These are phyloP conservation scores for Globisporangium solare DNA, from an alignment of 352 stramenopile species.

Conservation along the genomic window DNA sequence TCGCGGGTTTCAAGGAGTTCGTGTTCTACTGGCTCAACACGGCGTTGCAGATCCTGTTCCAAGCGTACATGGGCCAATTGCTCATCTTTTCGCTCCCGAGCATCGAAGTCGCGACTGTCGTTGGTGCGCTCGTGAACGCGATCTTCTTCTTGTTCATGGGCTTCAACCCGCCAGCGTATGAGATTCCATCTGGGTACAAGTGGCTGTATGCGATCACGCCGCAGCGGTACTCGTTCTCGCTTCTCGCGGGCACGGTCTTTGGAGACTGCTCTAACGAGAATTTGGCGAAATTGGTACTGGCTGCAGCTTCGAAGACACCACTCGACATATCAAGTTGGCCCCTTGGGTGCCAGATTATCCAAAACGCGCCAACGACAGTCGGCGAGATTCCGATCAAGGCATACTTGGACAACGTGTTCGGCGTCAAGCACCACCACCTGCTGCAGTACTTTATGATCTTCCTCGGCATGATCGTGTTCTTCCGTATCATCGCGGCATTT, in stretches of 20 bases:
- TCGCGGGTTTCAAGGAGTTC: slow-evolving; percentile 12
- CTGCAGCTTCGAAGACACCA: background rate
- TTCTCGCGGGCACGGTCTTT: slow-evolving; percentile 12
- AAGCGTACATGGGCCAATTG: slow-evolving; percentile 17
- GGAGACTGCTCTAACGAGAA: slow-evolving; percentile 3
- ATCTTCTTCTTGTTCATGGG: slow-evolving; percentile 52
- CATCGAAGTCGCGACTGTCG: slow-evolving; percentile 14
- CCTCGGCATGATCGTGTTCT: slow-evolving; percentile 2
- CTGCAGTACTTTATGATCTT: slow-evolving; percentile 7
- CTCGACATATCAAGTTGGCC: no score
- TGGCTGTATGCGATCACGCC: slow-evolving; percentile 21
- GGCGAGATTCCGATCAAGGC: no score
- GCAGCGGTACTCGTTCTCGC: slow-evolving; percentile 12
- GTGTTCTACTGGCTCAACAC: slow-evolving; percentile 16
- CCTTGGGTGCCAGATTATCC: slow-evolving; percentile 4
- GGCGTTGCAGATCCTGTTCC: slow-evolving; percentile 11
- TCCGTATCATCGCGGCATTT: slow-evolving; percentile 15
- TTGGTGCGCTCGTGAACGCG: slow-evolving; percentile 22
- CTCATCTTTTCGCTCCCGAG: slow-evolving; percentile 11
- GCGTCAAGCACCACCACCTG: slow-evolving; percentile 19
- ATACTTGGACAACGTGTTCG: background rate
- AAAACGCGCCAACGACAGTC: no score
- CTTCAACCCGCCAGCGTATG: slow-evolving; percentile 25
- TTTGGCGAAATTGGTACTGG: no score
- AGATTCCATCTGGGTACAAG: slow-evolving; percentile 17